Base-by-base conservation (phyloP, 805 yeast species). In the Ogataea minuta region DNA sequence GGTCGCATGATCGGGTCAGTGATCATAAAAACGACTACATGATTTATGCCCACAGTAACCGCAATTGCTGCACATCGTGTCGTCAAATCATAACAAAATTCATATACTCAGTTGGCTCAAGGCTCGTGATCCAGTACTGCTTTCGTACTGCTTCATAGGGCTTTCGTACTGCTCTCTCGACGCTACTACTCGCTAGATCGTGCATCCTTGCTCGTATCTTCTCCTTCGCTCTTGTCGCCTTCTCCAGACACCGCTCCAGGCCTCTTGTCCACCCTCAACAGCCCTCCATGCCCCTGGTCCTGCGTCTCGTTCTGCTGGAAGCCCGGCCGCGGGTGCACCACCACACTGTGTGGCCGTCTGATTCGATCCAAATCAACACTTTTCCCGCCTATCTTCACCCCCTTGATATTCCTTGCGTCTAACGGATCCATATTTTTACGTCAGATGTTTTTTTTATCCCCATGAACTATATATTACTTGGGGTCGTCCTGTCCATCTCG, bases 401-500 rank as follows among this genome's bases (percentile, higher is more conserved):
- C 37, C 19, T 16, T 30, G 17, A 35, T 20, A 20, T 40, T 34
- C 39, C 28, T 12, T 28, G 26, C 28, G 21, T 31, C 32, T 16
- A 44, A 28, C 2, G 48, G 48, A 35, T 41, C 48, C 29, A 23
- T 34, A 17, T 17, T 43, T 30, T 23, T 31, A 20, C 7, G 14
- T 6, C 10, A 20, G 12, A 12, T 19, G 13, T 20, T 21, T 33
- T 41, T 36, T 37, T 21, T 27, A 11, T 13, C 12, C 30, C 31
- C 31, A 31, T 31, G 41, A 31, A 37, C 27, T 37, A 37, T 23
- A 9, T 37, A 20, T 14, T 44, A 6, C 32, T 51, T 31, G 60
- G 62, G 16, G 35, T 55, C n/a, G 13, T 56, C 4, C 44, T 56
- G 13, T 49, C 60, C n/a, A 44, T 57, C 14, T 27, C 45, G 3